These are phyloP conservation scores for Xerocomus brunneocitrinus DNA, from an alignment of 768 basidiomycete species.

Conservation along the genomic window DNA sequence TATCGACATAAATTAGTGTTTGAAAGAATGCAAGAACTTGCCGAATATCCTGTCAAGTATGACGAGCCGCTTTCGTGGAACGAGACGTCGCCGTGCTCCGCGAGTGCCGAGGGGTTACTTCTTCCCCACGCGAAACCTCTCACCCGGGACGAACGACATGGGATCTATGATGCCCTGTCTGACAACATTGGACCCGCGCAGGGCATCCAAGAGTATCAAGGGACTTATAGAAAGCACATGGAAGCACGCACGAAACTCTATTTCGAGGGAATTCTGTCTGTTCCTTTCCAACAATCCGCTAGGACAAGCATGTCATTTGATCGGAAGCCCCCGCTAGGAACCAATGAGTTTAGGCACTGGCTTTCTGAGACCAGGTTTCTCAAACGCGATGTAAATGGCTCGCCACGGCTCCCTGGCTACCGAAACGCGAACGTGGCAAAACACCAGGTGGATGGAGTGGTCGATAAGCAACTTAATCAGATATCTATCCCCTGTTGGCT, in stretches of 20 bases:
- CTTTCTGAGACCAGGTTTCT: slow-evolving; percentile 27
- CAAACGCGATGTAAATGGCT: slow-evolving; percentile 17
- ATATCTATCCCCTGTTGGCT: slow-evolving; percentile 6
- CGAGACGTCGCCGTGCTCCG: slow-evolving; percentile 18
- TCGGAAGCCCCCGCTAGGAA: slow-evolving; percentile 11
- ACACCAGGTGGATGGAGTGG: slow-evolving; percentile 3
- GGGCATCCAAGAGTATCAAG: slow-evolving; percentile 47
- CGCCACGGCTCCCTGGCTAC: slow-evolving; percentile 8
- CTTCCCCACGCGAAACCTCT: slow-evolving; percentile 30
- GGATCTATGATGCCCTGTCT: slow-evolving; percentile 49
- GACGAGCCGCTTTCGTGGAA: slow-evolving; percentile 12
- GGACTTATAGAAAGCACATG: slow-evolving; percentile 51
- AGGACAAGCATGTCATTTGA: slow-evolving; percentile 9
- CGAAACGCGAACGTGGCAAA: slow-evolving; percentile 15
- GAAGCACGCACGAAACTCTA: slow-evolving; percentile 42
- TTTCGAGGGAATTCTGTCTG: slow-evolving; percentile 39
- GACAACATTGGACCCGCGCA: slow-evolving; percentile 42
- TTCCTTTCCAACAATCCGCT: slow-evolving; percentile 13
- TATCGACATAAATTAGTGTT: slow-evolving; percentile 24
- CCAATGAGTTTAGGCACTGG: slow-evolving; percentile 30
- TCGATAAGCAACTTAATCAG: slow-evolving; percentile 6
- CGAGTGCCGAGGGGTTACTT: slow-evolving; percentile 12
- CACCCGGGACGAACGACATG: slow-evolving; percentile 42
- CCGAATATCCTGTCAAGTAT: slow-evolving; percentile 12
- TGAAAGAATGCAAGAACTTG: slow-evolving; percentile 25